Evolutionary conservation across 2,329 filamentous ascomycete genomes (phyloP), one percentile per base, ranked within the genome.

Genomic region (Mycosphaerella arachidis): DNA sequence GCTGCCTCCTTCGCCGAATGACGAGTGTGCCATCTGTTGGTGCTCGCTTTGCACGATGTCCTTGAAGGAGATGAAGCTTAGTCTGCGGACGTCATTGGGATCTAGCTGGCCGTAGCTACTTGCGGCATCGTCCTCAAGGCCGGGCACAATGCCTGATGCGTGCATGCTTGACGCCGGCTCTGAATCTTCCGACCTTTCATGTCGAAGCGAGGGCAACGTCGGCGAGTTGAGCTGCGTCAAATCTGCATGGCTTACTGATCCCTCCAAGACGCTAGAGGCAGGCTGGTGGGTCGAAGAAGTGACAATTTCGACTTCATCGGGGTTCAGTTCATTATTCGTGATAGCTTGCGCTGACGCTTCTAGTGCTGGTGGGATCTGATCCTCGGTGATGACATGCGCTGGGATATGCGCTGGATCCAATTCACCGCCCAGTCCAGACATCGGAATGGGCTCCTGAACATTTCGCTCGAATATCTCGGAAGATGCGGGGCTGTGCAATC

Each of bases 21-120:
- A 56, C 33, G 65, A 67, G 16, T 63, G 61, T n/a, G 64, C 56
- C 30, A 63, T 61, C 30, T 70, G 66, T 29, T 67, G 63, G 69
- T 93, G 90, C 73, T 94, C 90, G 35, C 88, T 84, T 72, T 96
- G 91, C 45, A 97, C 91, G 9, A 97, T 91, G 70, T 97, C 93
- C 62, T 93, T 92, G 75, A 97, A 97, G 7, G 92, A 96, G 72
- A 97, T 96, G 77, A 97, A 97, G 73, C 90, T 94, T 63, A 97
- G 78, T 24, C 93, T 86, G 50, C 91, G 87, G 18, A 95, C 84
- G 69, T 96, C 92, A 51, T 85, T 82, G 43, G 82, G 84, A 70
- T 96, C 92, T 62, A 93, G 79, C 50, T 87, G 86, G 33, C 88
- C 90, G 73, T 93, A 93, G 71, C 86, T 91, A 59, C 88, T 90